Conservation (phyloP, 257 asterid genomes). For the Penstemon newberryi region DNA sequence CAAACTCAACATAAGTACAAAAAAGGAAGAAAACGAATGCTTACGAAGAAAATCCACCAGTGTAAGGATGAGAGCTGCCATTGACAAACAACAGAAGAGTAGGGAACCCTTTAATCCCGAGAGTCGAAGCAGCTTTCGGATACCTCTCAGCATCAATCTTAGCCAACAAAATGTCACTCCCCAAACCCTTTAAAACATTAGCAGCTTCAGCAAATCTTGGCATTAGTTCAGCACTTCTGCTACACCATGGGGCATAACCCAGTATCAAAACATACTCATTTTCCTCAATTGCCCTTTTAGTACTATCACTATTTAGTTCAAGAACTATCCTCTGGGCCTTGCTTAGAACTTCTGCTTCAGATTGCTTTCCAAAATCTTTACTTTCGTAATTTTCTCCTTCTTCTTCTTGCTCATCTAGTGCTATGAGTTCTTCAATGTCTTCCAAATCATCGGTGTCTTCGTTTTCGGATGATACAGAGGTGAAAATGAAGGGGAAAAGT, state of each 20-base stretch:
- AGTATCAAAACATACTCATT: slow-evolving; percentile 80
- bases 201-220: slow-evolving; percentile 98
- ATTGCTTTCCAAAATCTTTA: slow-evolving; percentile 42
- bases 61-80: slow-evolving; percentile 77
- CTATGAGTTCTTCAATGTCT: slow-evolving; percentile 72
- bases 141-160: slow-evolving; percentile 85
- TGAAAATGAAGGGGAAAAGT: slow-evolving; percentile 33
- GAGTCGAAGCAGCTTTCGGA: slow-evolving; percentile 65
- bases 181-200: slow-evolving; percentile 64
- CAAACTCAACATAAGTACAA: neutral
- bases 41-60: slow-evolving; percentile 91
- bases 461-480: slow-evolving; percentile 28
- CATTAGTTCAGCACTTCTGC: slow-evolving; percentile 92
- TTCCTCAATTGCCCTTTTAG: slow-evolving; percentile 54
- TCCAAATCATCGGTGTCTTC: slow-evolving; percentile 52
- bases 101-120: slow-evolving; percentile 84
- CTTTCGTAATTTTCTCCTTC: slow-evolving; percentile 35
- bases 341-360: slow-evolving; percentile 78
- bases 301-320: slow-evolving; percentile 66
- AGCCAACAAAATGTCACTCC: slow-evolving; percentile 63
- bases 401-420: slow-evolving; percentile 68
- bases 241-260: slow-evolving; percentile 97
- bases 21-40: slow-evolving; percentile 27
- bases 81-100: slow-evolving; percentile 78
- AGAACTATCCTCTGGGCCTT: slow-evolving; percentile 86